Conservation (phyloP, 2,329 filamentous ascomycete genomes). For the Ustilaginoidea virens region DNA sequence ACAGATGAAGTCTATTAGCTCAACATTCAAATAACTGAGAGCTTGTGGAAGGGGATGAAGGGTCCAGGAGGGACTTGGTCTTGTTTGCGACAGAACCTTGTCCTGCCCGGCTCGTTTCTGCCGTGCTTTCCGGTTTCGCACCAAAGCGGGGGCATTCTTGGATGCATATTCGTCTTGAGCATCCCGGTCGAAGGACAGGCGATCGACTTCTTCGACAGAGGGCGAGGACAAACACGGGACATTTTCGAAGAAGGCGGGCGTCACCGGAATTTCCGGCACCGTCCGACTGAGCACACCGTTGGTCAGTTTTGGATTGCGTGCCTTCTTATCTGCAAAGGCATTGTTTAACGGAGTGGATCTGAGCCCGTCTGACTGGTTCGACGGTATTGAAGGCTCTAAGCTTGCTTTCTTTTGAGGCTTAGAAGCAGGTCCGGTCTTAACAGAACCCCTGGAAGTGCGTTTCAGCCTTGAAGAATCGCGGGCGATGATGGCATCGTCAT, state of each 20-base stretch:
- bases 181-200: slow-evolving; percentile 8
- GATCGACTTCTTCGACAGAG: slow-evolving; percentile 7
- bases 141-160: slow-evolving; percentile 1
- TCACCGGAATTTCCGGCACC: slow-evolving; percentile 20
- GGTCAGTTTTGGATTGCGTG: slow-evolving; percentile 15
- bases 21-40: slow-evolving; percentile 34
- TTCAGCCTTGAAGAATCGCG: slow-evolving; percentile 5
- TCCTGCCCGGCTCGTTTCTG: slow-evolving; percentile 7
- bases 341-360: slow-evolving; percentile 15
- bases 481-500: slow-evolving; percentile 4
- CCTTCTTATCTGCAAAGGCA: slow-evolving; percentile 19
- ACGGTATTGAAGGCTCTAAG: slow-evolving; percentile 15
- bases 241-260: slow-evolving; percentile 23
- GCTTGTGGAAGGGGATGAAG: slow-evolving; percentile 36
- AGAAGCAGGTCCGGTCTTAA: slow-evolving; percentile 9
- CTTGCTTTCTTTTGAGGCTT: slow-evolving; percentile 16
- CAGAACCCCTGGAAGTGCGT: slow-evolving; percentile 9
- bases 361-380: slow-evolving; percentile 13
- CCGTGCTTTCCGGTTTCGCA: slow-evolving; percentile 1
- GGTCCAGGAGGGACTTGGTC: slow-evolving; percentile 6
- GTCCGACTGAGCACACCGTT: slow-evolving; percentile 11
- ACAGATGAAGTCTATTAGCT: slow-evolving; percentile 44
- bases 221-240: slow-evolving; percentile 13
- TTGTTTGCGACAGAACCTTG: slow-evolving; percentile 14
- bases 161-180: slow-evolving; percentile 3